Evolutionary conservation across 2,329 filamentous ascomycete species (phyloP).

Genomic region (Fusarium humuli): DNA sequence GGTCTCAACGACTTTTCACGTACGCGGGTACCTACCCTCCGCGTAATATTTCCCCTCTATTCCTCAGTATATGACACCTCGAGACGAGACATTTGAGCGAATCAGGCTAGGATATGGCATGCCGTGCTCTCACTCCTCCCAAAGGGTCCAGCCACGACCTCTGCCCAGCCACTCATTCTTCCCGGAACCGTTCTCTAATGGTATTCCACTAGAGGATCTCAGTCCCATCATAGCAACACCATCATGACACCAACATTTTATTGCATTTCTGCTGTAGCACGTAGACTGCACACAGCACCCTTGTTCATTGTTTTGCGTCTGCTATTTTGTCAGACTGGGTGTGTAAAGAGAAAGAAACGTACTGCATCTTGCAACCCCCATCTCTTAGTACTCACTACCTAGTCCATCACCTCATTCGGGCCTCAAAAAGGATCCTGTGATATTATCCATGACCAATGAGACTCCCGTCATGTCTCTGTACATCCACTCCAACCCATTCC

Average conservation of each 20-base stretch:
- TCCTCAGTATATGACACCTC: conserved; percentile 36
- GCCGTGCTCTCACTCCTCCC: conserved; percentile 3
- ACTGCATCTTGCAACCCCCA: not conserved
- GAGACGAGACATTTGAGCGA: conserved; percentile 5
- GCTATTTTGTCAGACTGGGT: not conserved
- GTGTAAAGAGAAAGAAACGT: not conserved
- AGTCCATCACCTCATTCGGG: conserved; percentile 24
- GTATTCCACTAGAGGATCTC: not conserved
- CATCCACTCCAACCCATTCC: not conserved
- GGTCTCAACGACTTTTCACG: not conserved
- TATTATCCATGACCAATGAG: conserved; percentile 9
- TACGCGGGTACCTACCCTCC: not conserved
- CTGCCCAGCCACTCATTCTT: not conserved
- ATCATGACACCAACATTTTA: conserved; percentile 32
- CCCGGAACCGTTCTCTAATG: not conserved
- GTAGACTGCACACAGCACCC: not conserved
- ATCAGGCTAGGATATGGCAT: conserved; percentile 22
- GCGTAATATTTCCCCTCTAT: not conserved
- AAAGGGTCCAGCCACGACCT: not conserved
- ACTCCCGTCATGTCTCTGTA: conserved; percentile 10
- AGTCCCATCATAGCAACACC: not conserved
- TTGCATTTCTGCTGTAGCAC: not conserved
- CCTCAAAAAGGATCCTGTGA: conserved; percentile 5
- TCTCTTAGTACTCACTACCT: not conserved
- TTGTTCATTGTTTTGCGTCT: not conserved